phyloP scores from a whole-genome alignment of 768 basidiomycete species.

The Galerina sulciceps region DNA sequence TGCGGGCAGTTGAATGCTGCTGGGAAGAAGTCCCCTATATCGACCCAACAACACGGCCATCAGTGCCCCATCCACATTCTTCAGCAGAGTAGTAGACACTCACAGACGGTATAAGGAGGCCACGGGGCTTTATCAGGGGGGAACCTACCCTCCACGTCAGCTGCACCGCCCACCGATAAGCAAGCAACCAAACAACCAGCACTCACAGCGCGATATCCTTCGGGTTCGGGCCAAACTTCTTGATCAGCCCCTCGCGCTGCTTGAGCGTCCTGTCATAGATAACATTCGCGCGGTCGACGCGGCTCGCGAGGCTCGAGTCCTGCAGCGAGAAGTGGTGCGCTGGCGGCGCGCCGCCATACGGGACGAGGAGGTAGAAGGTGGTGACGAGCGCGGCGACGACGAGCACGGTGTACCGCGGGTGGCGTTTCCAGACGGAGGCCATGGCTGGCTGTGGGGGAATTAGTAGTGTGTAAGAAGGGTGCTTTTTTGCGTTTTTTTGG shows the following conservation, averaged over 20 bases:
- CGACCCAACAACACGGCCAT: background rate
- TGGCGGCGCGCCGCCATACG: constrained; percentile 25
- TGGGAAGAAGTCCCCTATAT: constrained; percentile 58
- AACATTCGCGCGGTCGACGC: constrained; percentile 44
- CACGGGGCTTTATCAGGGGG: constrained; percentile 55
- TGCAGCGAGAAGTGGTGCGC: constrained; percentile 21
- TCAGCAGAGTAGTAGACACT: constrained; percentile 23
- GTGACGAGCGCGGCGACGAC: constrained; percentile 43
- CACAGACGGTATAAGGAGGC: constrained; percentile 63
- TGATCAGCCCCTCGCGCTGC: constrained; percentile 51
- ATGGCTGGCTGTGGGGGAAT: constrained; percentile 15
- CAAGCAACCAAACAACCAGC: background rate
- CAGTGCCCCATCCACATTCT: background rate
- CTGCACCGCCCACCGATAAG: background rate
- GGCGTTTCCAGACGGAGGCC: constrained; percentile 41
- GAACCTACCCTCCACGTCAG: constrained; percentile 41
- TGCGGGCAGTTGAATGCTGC: constrained; percentile 57
- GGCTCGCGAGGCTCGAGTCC: constrained; percentile 40
- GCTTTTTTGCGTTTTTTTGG: background rate
- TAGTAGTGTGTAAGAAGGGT: background rate
- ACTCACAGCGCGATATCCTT: constrained; percentile 52
- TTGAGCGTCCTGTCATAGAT: constrained; percentile 49
- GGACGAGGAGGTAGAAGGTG: constrained; percentile 52
- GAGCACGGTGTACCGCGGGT: constrained; percentile 56
- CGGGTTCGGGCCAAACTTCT: constrained; percentile 55